Base-by-base conservation (phyloP, 139 green algal species). In the Coelastrella sp. region DNA sequence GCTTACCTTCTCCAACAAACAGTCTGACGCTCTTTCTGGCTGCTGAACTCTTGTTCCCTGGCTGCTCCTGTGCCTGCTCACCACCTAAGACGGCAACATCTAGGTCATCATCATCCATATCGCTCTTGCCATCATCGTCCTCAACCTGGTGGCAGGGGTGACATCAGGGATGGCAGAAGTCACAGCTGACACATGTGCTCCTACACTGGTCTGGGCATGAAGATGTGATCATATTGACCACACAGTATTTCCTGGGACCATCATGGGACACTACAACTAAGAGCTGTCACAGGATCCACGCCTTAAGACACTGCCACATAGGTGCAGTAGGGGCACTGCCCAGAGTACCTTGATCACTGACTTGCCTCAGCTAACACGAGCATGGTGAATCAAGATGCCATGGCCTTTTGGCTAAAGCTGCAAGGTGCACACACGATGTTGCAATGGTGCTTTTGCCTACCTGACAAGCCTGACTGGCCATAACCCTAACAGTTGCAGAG, bases 161-260 rank as follows among this genome's bases (percentile, higher is more conserved):
- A 49, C 35, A 49, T 49, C 35, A 49, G 35, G 35, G 35, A 49
- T 49, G 35, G 15, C 19, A 12, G 14, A 63, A 76, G 24, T 11
- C n/a, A 11, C n/a, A 20, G 6, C 17, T 20, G 60, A 19, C 57
- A 24, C 20, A 7, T 24, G 19, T 10, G 61, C 72, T 61, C 6
- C 60, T 20, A 25, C 15, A 25, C 25, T 5, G 11, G 22, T 72
- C 20, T 8, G 14, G 8, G 19, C 35, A 57, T 8, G 17, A 20
- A n/a, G 72, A 11, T 27, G 11, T 35, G 11, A 9, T 12, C 14
- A 49, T 63, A 49, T 68, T 35, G 65, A 91, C 70, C 87, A 87
- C 87, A 10, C 87, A 91, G 56, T 65, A 65, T 87, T 66, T 86
- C 82, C 63, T 90, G 89, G 89, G 74, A 92, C 74, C 75, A 92